Base-by-base conservation (phyloP, 2,329 filamentous ascomycete species). In the Metarhizium guizhouense region DNA sequence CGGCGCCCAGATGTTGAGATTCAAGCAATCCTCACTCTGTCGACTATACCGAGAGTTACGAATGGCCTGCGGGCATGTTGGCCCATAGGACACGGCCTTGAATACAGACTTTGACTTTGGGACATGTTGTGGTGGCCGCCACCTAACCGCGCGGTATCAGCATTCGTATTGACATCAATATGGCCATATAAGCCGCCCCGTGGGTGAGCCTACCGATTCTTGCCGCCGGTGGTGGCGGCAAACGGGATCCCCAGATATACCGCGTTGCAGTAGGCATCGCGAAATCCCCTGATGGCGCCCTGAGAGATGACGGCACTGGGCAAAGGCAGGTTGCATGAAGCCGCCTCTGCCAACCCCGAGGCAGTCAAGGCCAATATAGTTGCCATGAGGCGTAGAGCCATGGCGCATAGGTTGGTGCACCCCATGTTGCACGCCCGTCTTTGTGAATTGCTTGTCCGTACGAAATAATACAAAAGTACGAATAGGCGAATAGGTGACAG, bases 21-120 rank as follows among this genome's bases (percentile, higher is more conserved):
- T 76, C 60, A 77, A 57, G 53, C 74, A 77, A 32, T 77, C 72
- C 57, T 72, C 70, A 50, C 62, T 65, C 49, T 65, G 63, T 8
- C 56, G 61, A 25, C 54, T 56, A n/a, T 58, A 63, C 3, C 50
- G 40, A 13, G 38, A 2, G 10, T 40, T 16, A 5, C 38, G 11
- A 11, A 40, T 16, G 8, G 38, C 38, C 38, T 40, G 38, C 4
- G 38, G 38, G 13, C 38, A 40, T 16, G 38, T 40, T 14, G 38
- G 38, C 7, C 38, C 38, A 16, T 40, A 40, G 5, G 38, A 13
- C 14, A 11, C 13, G 14, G 38, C 38, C 5, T 40, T 40, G 38
- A 40, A 40, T 7, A 40, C 38, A 11, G 38, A 40, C 38, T 40
- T 40, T 13, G 38, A 40, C 38, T 5, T 13, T 3, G 38, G 38